These are phyloP conservation scores for Neurospora sp. DNA, from an alignment of 495 filamentous ascomycete genomes.

Conservation along the genomic window DNA sequence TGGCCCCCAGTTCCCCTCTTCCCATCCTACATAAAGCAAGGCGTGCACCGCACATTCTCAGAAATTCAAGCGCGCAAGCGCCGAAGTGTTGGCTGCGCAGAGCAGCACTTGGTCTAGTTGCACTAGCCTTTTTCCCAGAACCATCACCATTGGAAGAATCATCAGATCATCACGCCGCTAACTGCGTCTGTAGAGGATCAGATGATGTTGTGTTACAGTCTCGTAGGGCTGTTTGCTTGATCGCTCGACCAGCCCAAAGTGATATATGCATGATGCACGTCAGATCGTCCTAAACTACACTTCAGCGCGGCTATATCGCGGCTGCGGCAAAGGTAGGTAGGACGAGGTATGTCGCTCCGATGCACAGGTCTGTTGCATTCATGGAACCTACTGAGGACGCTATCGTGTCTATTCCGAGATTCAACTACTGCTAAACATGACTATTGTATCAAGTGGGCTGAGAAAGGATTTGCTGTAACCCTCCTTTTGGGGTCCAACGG, in stretches of 20 bases:
- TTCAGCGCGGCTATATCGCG: not conserved
- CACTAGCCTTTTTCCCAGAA: not conserved
- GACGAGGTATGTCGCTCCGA: not conserved
- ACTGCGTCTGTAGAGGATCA: not conserved
- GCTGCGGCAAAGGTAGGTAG: not conserved
- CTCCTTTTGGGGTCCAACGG: not conserved
- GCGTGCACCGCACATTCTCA: not conserved
- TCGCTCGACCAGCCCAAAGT: not conserved
- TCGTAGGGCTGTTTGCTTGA: not conserved
- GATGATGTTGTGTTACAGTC: not conserved
- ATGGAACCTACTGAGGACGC: not conserved
- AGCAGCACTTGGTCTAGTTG: not conserved
- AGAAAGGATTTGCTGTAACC: not conserved
- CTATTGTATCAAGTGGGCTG: not conserved
- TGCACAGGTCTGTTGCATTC: not conserved
- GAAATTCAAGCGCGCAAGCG: not conserved
- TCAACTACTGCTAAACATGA: not conserved
- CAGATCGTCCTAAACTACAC: not conserved
- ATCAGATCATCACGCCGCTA: not conserved
- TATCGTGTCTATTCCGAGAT: not conserved
- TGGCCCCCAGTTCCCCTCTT: not conserved
- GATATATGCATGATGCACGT: not conserved
- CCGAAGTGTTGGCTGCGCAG: not conserved
- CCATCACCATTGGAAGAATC: not conserved
- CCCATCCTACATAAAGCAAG: not conserved